Percentiles rank a stretch among this genome's conserved stretches.
These are phyloP conservation scores for Pulveroboletus sp. DNA, from an alignment of 768 basidiomycete genomes.

Conservation along the genomic window DNA sequence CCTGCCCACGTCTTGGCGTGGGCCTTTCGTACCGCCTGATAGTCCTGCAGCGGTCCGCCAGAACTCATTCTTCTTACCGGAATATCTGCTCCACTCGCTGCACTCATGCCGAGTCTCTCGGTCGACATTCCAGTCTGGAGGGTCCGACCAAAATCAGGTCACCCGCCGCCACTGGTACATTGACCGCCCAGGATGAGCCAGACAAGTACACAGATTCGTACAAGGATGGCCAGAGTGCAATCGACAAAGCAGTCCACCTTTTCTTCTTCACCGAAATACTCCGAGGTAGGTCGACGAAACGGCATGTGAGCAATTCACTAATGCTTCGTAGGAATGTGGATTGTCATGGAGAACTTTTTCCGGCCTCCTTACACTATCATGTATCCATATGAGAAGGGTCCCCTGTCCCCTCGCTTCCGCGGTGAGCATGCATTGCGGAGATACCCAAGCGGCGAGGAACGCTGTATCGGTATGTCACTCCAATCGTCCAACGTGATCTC, in stretches of 20 bases:
- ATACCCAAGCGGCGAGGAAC: constrained; percentile 97
- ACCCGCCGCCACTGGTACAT: constrained; percentile 31
- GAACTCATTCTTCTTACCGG: constrained; percentile 43
- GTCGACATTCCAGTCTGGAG: constrained; percentile 16
- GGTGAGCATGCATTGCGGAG: constrained; percentile 96
- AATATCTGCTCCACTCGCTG: constrained; percentile 26
- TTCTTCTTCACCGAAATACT: constrained; percentile 99
- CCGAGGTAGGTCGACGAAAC: constrained; percentile 60
- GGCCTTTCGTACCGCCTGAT: constrained; percentile 49
- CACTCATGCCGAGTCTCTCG: constrained; percentile 19
- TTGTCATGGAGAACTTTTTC: constrained; percentile 89
- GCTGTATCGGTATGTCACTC: constrained; percentile 83
- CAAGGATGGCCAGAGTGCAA: constrained; percentile 76
- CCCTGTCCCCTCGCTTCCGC: constrained; percentile 94
- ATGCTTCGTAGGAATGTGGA: constrained; percentile 82
- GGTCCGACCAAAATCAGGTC: constrained; percentile 30
- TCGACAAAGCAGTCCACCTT: constrained; percentile 93
- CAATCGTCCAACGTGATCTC: too few species aligned
- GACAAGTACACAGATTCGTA: constrained; percentile 64
- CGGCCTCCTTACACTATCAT: constrained; percentile 97
- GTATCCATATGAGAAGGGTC: constrained; percentile 98
- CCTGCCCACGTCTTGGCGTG: constrained; percentile 46
- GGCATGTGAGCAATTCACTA: constrained; percentile 5
- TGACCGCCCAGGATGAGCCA: constrained; percentile 38
- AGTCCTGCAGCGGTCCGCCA: constrained; percentile 20